Base-by-base conservation (phyloP, 2,329 filamentous ascomycete species). In the Calonectria hongkongensis region DNA sequence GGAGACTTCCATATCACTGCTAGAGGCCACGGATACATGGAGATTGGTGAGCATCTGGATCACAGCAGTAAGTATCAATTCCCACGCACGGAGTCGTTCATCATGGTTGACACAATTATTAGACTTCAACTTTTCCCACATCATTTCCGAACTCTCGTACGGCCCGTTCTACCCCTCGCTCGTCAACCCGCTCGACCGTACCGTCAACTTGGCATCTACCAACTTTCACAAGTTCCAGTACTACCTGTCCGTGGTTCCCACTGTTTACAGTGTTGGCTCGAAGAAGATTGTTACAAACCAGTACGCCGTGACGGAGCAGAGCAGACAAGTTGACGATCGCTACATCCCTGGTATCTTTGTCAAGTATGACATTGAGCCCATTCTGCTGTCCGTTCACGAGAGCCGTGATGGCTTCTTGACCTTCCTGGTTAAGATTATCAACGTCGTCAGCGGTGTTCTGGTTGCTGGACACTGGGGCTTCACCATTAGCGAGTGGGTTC, bases 161-260 rank as follows among this genome's bases (percentile, higher is more conserved):
- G 97, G 97, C 4, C 93, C 95, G n/a, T 98, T 96, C 87, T 98
- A 98, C 86, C 96, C 97, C 1, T 95, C 93, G 30, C 92, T 99
- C 68, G 90, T 94, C 80, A 99, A 99, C 86, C 97, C 97, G 0
- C 94, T 99, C 80, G 97, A 98, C 86, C 93, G 93, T 77, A 98
- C 97, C 54, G 91, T 96, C 84, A 94, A 96, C 80, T 85, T 88
- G 4, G 96, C 94, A n/a, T 82, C 88, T 18, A 83, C 85, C 73
- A 90, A 98, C 88, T 98, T 98, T 88, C 93, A 96, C 90, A 97
- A 97, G 85, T 98, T 95, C 87, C 97, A 99, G 85, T 99, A 99
- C 90, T 98, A 97, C 87, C 89, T 98, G 82, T 98, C 94, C 47
- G 90, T 99, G 45, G 97, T 99, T 2, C 97, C 97, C 2, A 99